phyloP scores from a whole-genome alignment of 495 filamentous ascomycete genomes.

The Aspergillus conjunctus region DNA sequence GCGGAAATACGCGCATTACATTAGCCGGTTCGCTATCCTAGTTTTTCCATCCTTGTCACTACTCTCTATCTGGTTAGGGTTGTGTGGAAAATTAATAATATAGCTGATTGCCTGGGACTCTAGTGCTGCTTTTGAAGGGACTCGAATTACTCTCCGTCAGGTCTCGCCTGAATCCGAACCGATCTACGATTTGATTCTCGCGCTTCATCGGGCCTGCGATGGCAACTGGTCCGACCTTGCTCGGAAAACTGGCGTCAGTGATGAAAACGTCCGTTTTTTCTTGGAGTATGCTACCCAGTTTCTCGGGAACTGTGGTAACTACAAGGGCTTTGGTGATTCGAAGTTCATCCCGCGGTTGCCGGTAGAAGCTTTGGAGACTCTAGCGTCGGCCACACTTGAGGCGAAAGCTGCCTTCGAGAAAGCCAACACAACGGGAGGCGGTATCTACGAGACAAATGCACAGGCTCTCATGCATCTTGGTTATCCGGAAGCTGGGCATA shows the following conservation, averaged over 20 bases:
- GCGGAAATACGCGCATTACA: conserved; percentile 83
- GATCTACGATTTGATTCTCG: conserved; percentile 89
- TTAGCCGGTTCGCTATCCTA: conserved; percentile 65
- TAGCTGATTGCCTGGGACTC: conserved; percentile 1
- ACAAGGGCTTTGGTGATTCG: conserved; percentile 92
- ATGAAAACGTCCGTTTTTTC: conserved; percentile 72
- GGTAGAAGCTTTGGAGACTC: conserved; percentile 63
- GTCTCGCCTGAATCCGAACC: conserved; percentile 85
- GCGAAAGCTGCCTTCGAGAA: conserved; percentile 67
- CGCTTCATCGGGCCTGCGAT: conserved; percentile 68
- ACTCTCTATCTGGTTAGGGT: neutral
- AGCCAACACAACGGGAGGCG: conserved; percentile 54
- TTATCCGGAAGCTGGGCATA: conserved; percentile 77
- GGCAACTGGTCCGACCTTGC: conserved; percentile 80
- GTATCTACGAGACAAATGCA: conserved; percentile 69
- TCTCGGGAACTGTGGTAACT: conserved; percentile 90
- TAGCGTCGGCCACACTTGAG: conserved; percentile 64
- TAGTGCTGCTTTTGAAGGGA: conserved; percentile 83
- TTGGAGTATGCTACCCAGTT: conserved; percentile 88
- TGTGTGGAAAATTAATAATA: neutral
- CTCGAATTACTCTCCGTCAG: conserved; percentile 83
- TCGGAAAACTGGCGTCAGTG: conserved; percentile 66
- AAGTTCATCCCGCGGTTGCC: conserved; percentile 88
- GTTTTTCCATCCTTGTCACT: neutral
- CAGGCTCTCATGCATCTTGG: conserved; percentile 80